Evolutionary conservation across 2,329 filamentous ascomycete genomes (phyloP).

Genomic region (Chrysoporthe austroafricana): DNA sequence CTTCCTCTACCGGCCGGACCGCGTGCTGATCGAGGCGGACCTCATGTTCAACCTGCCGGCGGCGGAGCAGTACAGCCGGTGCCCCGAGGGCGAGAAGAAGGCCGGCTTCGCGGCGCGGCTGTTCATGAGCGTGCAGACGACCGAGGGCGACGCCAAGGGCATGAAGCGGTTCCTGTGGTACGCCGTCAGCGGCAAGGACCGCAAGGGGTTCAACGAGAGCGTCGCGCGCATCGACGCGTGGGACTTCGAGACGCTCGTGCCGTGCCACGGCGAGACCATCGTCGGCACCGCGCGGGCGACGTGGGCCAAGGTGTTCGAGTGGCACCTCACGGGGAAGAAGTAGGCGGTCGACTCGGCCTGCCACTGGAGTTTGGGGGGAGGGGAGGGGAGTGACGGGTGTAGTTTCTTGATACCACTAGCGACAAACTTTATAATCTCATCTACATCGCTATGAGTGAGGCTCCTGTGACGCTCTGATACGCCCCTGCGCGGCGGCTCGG

Average conservation of each 20-base stretch:
- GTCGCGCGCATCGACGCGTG: conserved; percentile 71
- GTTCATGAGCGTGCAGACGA: conserved; percentile 60
- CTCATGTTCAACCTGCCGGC: conserved; percentile 90
- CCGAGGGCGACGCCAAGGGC: conserved; percentile 68
- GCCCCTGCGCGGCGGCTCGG: too few species aligned
- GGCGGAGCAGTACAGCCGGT: conserved; percentile 77
- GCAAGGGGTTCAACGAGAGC: conserved; percentile 71
- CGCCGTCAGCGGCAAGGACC: conserved; percentile 60
- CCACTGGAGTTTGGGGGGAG: too few species aligned
- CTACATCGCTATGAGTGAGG: too few species aligned
- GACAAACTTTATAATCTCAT: too few species aligned
- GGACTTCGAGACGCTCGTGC: conserved; percentile 85
- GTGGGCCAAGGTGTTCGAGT: conserved; percentile 79
- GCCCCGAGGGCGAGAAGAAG: conserved; percentile 50
- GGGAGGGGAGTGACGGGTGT: too few species aligned
- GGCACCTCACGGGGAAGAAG: conserved; percentile 66
- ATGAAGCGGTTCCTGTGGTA: conserved; percentile 88
- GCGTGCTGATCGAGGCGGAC: conserved; percentile 85
- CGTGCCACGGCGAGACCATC: conserved; percentile 92
- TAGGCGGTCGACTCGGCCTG: neutral
- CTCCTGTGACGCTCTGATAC: too few species aligned
- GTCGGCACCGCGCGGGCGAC: conserved; percentile 73
- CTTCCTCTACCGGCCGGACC: conserved; percentile 79
- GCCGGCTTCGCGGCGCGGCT: conserved; percentile 47
- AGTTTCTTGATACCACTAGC: neutral